phyloP scores from a whole-genome alignment of 2,329 filamentous ascomycete genomes.

The Fusarium buharicum region DNA sequence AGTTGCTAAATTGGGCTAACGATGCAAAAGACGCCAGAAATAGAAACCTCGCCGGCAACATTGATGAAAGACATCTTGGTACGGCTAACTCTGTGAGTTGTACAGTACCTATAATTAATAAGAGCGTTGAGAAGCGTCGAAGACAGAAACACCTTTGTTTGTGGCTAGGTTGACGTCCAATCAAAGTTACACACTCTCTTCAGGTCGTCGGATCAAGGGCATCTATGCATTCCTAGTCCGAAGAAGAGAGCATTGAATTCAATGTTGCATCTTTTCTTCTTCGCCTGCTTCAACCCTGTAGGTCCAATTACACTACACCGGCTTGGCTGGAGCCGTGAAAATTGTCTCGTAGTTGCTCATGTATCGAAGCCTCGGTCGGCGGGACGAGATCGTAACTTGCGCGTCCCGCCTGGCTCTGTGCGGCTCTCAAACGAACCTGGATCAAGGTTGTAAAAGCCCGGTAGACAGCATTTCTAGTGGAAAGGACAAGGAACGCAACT shows the following conservation, averaged over 20 bases:
- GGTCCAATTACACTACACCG: slow-evolving; percentile 38
- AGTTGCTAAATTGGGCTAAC: slow-evolving; percentile 13
- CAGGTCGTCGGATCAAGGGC: neutral
- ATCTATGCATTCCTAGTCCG: neutral
- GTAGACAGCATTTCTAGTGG: neutral
- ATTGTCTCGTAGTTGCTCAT: slow-evolving; percentile 31
- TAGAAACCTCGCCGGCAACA: slow-evolving; percentile 36
- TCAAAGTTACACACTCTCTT: neutral
- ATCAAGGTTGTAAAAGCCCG: neutral
- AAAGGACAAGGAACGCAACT: slow-evolving; percentile 1
- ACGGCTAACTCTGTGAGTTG: slow-evolving; percentile 1
- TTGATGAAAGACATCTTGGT: slow-evolving; percentile 8
- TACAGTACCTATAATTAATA: slow-evolving; percentile 1
- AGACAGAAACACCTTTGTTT: neutral
- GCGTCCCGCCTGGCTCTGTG: neutral
- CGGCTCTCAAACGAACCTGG: slow-evolving; percentile 16
- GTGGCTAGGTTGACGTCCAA: too few species aligned
- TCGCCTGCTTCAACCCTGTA: slow-evolving; percentile 40
- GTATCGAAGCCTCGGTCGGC: slow-evolving; percentile 24
- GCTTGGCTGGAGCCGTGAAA: slow-evolving; percentile 32
- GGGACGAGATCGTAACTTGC: slow-evolving; percentile 17
- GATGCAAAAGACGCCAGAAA: slow-evolving; percentile 35
- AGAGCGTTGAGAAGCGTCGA: neutral
- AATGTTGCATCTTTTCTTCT: slow-evolving; percentile 21
- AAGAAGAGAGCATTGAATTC: neutral